These are phyloP conservation scores for Ganoderma boninense DNA, from an alignment of 1,284 basidiomycete genomes.

Conservation along the genomic window DNA sequence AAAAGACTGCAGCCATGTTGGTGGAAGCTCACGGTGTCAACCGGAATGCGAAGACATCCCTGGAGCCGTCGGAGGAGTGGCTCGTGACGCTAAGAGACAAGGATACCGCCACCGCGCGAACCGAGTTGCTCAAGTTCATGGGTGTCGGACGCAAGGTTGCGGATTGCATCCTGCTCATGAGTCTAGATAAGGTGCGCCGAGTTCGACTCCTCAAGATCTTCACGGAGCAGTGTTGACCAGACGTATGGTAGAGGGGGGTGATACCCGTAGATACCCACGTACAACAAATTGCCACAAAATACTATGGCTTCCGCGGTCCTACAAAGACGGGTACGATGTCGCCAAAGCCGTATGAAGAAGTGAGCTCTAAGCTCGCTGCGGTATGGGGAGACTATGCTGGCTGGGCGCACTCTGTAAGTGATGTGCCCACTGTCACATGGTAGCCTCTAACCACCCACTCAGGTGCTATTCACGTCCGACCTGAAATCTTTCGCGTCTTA, in stretches of 20 bases:
- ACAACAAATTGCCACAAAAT: constrained; percentile 84
- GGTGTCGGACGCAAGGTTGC: constrained; percentile 97
- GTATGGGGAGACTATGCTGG: constrained; percentile 90
- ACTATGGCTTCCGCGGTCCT: constrained; percentile 75
- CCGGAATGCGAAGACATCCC: constrained; percentile 28
- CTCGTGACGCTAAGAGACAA: constrained; percentile 63
- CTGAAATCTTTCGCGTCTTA: constrained; percentile 58
- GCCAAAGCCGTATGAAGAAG: constrained; percentile 80
- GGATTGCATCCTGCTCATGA: constrained; percentile 96
- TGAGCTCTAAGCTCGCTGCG: constrained; percentile 68
- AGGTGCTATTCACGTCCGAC: constrained; percentile 69
- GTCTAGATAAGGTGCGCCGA: constrained; percentile 82
- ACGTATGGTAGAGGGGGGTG: constrained; percentile 66
- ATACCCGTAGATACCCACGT: constrained; percentile 96
- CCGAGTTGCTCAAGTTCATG: constrained; percentile 80
- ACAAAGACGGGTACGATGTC: constrained; percentile 65
- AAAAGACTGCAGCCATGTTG: constrained; percentile 84
- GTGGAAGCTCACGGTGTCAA: constrained; percentile 59
- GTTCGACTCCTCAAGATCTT: not conserved
- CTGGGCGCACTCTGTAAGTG: constrained; percentile 87
- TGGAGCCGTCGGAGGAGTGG: constrained; percentile 66
- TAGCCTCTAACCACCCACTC: not conserved
- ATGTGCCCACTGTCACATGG: not conserved
- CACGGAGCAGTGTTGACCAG: not conserved
- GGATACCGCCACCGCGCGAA: constrained; percentile 69